Evolutionary conservation across 805 yeast species (phyloP), one percentile per base, ranked within the genome.

Genomic region (Tetrapisispora pingtungensis): DNA sequence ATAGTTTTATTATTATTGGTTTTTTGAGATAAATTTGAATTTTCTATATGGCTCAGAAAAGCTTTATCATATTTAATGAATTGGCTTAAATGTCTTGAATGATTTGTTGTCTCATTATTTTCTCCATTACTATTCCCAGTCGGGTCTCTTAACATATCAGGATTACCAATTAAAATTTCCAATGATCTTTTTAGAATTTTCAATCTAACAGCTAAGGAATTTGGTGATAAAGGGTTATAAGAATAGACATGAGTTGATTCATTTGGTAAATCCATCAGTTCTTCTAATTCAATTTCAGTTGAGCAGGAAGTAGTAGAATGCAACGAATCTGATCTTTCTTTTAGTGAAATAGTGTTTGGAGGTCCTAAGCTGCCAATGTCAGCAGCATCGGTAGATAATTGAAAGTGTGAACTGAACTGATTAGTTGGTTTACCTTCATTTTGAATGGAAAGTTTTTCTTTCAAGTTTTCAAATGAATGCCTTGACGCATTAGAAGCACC

Each of bases 241-340:
- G 95, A 84, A 57, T 83, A 86, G 1, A 94, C 83, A 58, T 84
- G 89, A 1, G 93, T 77, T 12, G 93, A 83, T 52, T 83, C 88
- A 22, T 79, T 77, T 5, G 90, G 87, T 56, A 85, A 81, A 49
- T 71, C 73, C 33, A 80, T 58, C 17, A 83, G 69, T 44, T 80
- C 78, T 10, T 63, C 57, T 14, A 57, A 38, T 40, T 58, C 65
- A 5, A 58, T 62, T 2, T 61, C 66, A 19, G 51, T 45, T 3
- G 47, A 24, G n/a, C 43, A 47, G 1, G 55, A 51, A 10, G 31
- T 28, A 1, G 36, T 22, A 0, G 58, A 51, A 17, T 41, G 49
- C 3, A 52, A 36, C 10, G 52, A 48, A 10, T 33, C 17, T 8
- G 46, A 33, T 26, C 39, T 24, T 19, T 39, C 42, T 15, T 40